phyloP scores from a whole-genome alignment of 148 eudicot species.

The Chenopodium quinoa region DNA sequence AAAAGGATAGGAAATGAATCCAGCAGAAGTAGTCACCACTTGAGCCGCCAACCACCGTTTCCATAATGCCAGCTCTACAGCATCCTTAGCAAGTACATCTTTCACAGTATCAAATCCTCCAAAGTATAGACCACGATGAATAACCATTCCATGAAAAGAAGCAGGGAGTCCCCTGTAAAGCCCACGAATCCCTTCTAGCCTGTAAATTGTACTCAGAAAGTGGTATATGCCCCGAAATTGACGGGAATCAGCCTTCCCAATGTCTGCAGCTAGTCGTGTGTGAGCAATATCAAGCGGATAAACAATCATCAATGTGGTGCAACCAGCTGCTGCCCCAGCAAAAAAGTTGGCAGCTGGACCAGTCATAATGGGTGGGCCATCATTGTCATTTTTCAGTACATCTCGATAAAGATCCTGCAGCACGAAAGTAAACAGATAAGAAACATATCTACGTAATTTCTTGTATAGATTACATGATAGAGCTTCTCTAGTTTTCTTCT shows the following conservation, averaged over 20 bases:
- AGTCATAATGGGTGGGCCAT: conserved; percentile 50
- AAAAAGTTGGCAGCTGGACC: conserved; percentile 81
- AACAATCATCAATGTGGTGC: conserved; percentile 74
- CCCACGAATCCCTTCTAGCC: conserved; percentile 69
- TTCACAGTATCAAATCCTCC: conserved; percentile 94
- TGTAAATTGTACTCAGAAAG: conserved; percentile 54
- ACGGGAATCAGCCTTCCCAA: conserved; percentile 62
- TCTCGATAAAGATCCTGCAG: conserved; percentile 79
- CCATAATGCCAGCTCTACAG: conserved; percentile 71
- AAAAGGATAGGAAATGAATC: conserved; percentile 78
- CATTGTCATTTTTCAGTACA: conserved; percentile 54
- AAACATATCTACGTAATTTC: background rate
- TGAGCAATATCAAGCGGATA: conserved; percentile 98
- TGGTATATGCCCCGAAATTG: conserved; percentile 78
- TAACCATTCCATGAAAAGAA: conserved; percentile 91
- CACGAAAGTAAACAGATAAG: conserved; percentile 5
- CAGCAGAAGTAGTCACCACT: conserved; percentile 87
- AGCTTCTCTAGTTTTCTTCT: background rate
- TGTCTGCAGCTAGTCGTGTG: conserved; percentile 89
- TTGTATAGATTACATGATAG: background rate
- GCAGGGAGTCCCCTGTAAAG: conserved; percentile 92
- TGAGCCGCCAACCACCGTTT: conserved; percentile 93
- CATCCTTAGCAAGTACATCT: conserved; percentile 56
- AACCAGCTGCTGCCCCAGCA: conserved; percentile 94
- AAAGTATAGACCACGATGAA: conserved; percentile 84